Conservation (phyloP, 1,139 yeast genomes). For the Kurtzmaniella natalensis region DNA sequence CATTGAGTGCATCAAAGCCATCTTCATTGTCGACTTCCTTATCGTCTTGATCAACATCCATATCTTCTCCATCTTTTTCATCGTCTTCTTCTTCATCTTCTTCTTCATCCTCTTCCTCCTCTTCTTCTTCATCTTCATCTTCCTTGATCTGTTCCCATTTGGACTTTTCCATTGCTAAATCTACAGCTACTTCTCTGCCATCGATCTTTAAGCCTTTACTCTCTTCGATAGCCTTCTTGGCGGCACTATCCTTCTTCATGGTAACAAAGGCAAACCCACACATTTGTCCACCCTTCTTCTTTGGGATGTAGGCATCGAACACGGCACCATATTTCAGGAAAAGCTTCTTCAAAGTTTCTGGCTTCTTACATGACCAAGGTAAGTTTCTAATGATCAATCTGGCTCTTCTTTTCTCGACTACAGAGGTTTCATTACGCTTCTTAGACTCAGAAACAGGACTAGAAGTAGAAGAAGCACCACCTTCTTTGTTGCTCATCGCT, state of each 20-base stretch:
- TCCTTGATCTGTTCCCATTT: slow-evolving; percentile 58
- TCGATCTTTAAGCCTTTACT: slow-evolving; percentile 72
- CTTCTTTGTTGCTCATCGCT: slow-evolving; percentile 15
- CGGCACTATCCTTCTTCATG: slow-evolving; percentile 76
- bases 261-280: slow-evolving; percentile 94
- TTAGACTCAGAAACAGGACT: slow-evolving; percentile 14
- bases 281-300: slow-evolving; percentile 84
- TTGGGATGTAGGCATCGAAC: slow-evolving; percentile 84
- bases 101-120: slow-evolving; percentile 24
- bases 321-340: slow-evolving; percentile 84
- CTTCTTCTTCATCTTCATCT: slow-evolving; percentile 40
- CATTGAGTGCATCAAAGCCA: slow-evolving; percentile 12
- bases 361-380: slow-evolving; percentile 92
- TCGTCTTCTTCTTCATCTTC: slow-evolving; percentile 22
- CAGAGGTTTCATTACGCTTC: slow-evolving; percentile 21
- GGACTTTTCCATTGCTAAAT: slow-evolving; percentile 83
- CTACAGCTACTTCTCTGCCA: slow-evolving; percentile 92
- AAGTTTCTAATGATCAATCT: slow-evolving; percentile 84
- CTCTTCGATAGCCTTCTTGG: slow-evolving; percentile 76
- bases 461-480: slow-evolving; percentile 13
- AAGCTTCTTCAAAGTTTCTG: slow-evolving; percentile 62
- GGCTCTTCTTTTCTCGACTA: slow-evolving; percentile 65
- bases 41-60: slow-evolving; percentile 30
- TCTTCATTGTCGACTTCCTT: slow-evolving; percentile 32
- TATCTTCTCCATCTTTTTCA: slow-evolving; percentile 19